Base-by-base conservation (phyloP, 768 basidiomycete genomes). In the Russula virescens region DNA sequence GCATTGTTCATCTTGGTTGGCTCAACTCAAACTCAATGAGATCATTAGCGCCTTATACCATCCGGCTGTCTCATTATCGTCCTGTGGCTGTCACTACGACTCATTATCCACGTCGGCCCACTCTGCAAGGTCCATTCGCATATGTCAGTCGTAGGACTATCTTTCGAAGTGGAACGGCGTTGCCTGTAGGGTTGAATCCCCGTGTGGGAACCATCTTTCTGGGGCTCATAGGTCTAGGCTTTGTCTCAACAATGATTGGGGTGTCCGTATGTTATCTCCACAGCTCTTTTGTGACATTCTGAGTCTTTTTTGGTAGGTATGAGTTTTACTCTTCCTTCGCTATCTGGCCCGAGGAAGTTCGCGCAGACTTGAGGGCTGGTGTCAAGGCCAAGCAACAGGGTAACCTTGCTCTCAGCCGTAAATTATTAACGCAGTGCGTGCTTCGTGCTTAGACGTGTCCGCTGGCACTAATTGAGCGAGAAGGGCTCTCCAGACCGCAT, bases 281-380 rank as follows among this genome's bases (percentile, higher is more conserved):
- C 21, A n/a, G 3, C 3, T 34, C 18, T 19, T 28, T 21, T 26
- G 19, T 48, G 21, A 43, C 50, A n/a, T 54, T 11, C 46, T 81
- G 64, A 60, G 76, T 72, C 54, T 55, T 5, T 4, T 49, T 35
- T 49, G 60, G 7, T 65, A 86, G 85, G 26, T 83, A 81, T 67
- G 76, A 81, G n/a, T 75, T 85, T 48, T 87, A 83, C 69, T 72
- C 73, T 8, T 76, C 78, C 13, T 75, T 87, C 72, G 83, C 82
- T 0, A 77, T 85, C 63, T 91, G 87, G 88, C 89, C 89, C 2
- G 69, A 71, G 13, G 82, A 84, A 66, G 72, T 91, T 2, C 81
- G 86, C 5, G 71, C 74, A 34, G 87, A 89, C 72, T 76, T 91
- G 38, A 84, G 87, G 7, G 79, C 78, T 3, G 89, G 85, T 3